Base-by-base conservation (phyloP, 1,139 yeast genomes). In the Nakaseomyces delphensis region DNA sequence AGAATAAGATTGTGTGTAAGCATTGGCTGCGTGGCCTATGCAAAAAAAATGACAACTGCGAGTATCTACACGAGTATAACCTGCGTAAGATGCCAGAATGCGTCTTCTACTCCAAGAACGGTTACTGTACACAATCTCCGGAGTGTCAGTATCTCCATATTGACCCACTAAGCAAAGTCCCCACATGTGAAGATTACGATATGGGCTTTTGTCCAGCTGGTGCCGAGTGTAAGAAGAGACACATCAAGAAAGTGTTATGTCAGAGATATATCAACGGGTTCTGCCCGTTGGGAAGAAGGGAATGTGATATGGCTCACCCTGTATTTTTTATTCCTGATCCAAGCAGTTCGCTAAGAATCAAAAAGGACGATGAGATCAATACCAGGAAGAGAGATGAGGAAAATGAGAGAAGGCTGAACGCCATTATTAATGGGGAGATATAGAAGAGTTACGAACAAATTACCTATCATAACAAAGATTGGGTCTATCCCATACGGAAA, bases 21-120 rank as follows among this genome's bases (percentile, higher is more conserved):
- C 97, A 91, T 69, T 91, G 99, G 99, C 75, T 93, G 39, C 75
- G 97, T 53, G 98, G 98, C 0, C 73, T 93, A 30, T 93, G 99
- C 65, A 93, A 93, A 66, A 91, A 89, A 68, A 95, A 94, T 43
- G 96, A 89, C 54, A 89, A 84, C 50, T 93, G 98, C 65, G 99
- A 93, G 66, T 93, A 86, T 57, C 66, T 93, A 40, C 99, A 93
- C 64, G 99, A 93, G 58, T 91, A 89, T 60, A 91, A 91, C 59
- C 67, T 91, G 54, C 74, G 95, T 48, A 87, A 85, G 62, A 89
- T 93, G 95, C 98, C 98, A 2, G 98, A 93, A 63, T 93, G 98
- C 64, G 74, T 87, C 30, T 85, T 85, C 61, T 89, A 75, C 63
- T 74, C 86, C 45, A 79, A 83, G 62, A 87, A 86, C 59, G 98